A percentile compares a stretch with the other conserved stretches of the same genome.
Conservation (phyloP, 208 protist genomes). For the Spongospora subterranea region DNA sequence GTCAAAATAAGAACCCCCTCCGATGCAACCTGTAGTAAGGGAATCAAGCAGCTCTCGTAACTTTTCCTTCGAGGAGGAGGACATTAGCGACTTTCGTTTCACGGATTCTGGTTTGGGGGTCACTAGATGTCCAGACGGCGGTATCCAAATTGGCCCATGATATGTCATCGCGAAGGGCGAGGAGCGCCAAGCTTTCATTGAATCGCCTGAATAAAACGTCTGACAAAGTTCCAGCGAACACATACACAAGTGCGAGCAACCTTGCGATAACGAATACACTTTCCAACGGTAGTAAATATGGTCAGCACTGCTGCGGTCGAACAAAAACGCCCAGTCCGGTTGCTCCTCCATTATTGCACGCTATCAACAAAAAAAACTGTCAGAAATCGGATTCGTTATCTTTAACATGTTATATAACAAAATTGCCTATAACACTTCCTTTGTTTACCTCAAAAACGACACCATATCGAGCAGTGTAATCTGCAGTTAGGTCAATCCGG, state of each 20-base stretch:
- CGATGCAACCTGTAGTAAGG: not conserved
- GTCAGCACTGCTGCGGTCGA: not conserved
- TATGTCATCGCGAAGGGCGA: constrained; percentile 33
- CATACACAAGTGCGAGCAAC: no score
- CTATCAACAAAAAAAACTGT: not conserved
- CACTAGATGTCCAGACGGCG: not conserved
- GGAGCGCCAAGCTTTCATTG: not conserved
- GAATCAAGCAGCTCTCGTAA: not conserved
- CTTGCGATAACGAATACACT: constrained; percentile 54
- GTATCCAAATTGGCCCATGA: constrained; percentile 30
- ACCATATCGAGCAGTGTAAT: constrained; percentile 22
- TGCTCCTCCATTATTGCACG: constrained; percentile 32
- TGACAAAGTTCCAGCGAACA: no score
- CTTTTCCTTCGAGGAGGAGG: not conserved
- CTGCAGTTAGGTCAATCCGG: not conserved
- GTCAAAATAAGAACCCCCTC: not conserved
- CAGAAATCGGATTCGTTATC: not conserved
- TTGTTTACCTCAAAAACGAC: constrained; percentile 28
- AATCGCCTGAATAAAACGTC: not conserved
- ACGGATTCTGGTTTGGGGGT: not conserved
- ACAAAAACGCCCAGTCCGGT: constrained; percentile 31
- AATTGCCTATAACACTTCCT: no score
- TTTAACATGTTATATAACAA: no score
- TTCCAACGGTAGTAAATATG: constrained; percentile 50
- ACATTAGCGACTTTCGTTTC: not conserved